A percentile compares a stretch with the other conserved stretches of the same genome.
These are phyloP conservation scores for Drechslerella coelobrocha DNA, from an alignment of 2,329 filamentous ascomycete genomes.

Conservation along the genomic window DNA sequence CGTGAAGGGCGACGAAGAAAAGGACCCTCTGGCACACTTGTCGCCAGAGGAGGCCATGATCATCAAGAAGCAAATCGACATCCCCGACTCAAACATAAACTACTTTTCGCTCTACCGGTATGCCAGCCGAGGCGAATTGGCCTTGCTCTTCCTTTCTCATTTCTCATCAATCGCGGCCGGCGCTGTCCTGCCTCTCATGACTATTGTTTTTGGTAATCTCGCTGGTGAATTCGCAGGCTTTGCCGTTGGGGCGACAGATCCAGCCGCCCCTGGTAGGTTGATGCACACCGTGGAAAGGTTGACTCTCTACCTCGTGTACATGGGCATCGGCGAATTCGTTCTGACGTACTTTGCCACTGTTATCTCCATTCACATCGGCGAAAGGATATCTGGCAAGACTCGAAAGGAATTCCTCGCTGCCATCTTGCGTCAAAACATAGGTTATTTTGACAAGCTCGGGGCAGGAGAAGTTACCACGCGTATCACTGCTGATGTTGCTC, in stretches of 20 bases:
- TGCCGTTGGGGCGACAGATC: slow-evolving; percentile 7
- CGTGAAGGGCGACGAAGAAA: slow-evolving; percentile 58
- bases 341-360: slow-evolving; percentile 80
- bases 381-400: slow-evolving; percentile 79
- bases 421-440: slow-evolving; percentile 87
- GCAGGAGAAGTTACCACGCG: slow-evolving; percentile 92
- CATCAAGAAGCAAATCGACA: slow-evolving; percentile 72
- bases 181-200: slow-evolving; percentile 79
- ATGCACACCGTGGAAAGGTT: slow-evolving; percentile 58
- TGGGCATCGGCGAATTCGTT: slow-evolving; percentile 80
- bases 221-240: slow-evolving; percentile 74
- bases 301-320: slow-evolving; percentile 78
- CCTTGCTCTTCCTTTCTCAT: slow-evolving; percentile 68
- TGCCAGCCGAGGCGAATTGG: slow-evolving; percentile 69
- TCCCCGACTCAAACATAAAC: slow-evolving; percentile 70
- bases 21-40: slow-evolving; percentile 69
- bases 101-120: slow-evolving; percentile 73
- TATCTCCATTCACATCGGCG: slow-evolving; percentile 86
- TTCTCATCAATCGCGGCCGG: slow-evolving; percentile 74
- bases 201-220: slow-evolving; percentile 78
- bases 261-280: slow-evolving; percentile 21
- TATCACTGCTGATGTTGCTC: slow-evolving; percentile 91
- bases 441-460: slow-evolving; percentile 89
- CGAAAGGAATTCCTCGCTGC: slow-evolving; percentile 82
- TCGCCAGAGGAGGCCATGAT: slow-evolving; percentile 71